Base-by-base conservation (phyloP, 208 protist species). In the Herpetomonas muscarum region DNA sequence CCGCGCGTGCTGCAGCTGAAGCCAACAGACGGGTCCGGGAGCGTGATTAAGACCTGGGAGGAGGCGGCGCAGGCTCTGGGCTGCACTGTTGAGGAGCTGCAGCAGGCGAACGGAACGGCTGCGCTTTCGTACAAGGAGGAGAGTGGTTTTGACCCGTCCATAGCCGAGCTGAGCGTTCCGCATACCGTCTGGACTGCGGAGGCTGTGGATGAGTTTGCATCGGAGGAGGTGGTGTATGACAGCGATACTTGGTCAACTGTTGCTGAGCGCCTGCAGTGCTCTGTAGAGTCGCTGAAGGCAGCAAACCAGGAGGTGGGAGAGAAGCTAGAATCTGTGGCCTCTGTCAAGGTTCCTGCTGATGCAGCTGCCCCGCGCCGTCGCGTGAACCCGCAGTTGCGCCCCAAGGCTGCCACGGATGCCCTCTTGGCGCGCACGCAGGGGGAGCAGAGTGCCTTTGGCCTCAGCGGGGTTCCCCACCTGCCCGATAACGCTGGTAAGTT, bases 21-120 rank as follows among this genome's bases (percentile, higher is more conserved):
- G 46, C 39, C 45, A 7, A 36, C 55, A 0, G 68, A 76, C 28
- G 62, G 61, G n/a, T 46, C 26, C 5, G 54, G 37, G 22, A 68
- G 34, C 13, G 13, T 3, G 29, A 58, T 65, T 53, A 61, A 17
- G 22, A 82, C 61, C 5, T 94, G 87, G 85, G 73, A 74, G 29
- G 70, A 83, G 55, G 87, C 87, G 13, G 87, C 87, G 17, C 59
- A 59, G 21, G 21, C 85, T 1, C 64, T 94, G 5, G 81, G 67
- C n/a, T 94, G 87, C 67, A 79, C 70, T 0, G 79, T 92, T 19
- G 83, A 94, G 49, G 83, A 94, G 55, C 47, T 94, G n/a, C 87
- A 94, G 68, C 76, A 87, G 41, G 74, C 70, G 1, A 92, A 92
- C 46, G 74, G 84, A 26, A 54, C 68, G 39, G 77, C 85, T 0